These are phyloP conservation scores for Parasarocladium wereldwijsianum DNA, from an alignment of 2,329 filamentous ascomycete genomes.

Conservation along the genomic window DNA sequence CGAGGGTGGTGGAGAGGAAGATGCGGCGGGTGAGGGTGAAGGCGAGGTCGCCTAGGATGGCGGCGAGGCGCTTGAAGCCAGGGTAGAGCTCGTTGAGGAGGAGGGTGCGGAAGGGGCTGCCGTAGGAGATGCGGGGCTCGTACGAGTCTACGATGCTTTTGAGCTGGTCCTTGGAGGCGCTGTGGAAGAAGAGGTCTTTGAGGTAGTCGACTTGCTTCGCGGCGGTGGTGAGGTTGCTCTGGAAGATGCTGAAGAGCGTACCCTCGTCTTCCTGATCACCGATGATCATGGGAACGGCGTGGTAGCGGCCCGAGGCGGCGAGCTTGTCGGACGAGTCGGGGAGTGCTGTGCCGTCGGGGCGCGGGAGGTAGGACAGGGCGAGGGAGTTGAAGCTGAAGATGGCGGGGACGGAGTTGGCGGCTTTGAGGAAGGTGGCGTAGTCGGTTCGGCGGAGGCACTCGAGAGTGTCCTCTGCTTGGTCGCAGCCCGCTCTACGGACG, in stretches of 20 bases:
- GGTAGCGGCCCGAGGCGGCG: constrained; percentile 30
- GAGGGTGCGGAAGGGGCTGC: constrained; percentile 59
- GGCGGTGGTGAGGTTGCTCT: constrained; percentile 50
- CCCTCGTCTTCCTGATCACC: constrained; percentile 73
- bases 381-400: constrained; percentile 54
- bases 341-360: constrained; percentile 52
- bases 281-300: constrained; percentile 37
- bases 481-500: constrained; percentile 46
- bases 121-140: constrained; percentile 34
- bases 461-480: constrained; percentile 38
- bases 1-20: constrained; percentile 36
- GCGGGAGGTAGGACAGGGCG: constrained; percentile 58
- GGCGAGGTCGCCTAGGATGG: constrained; percentile 59
- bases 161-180: constrained; percentile 35
- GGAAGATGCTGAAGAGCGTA: constrained; percentile 58
- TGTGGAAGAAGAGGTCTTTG: constrained; percentile 40
- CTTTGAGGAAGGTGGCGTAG: constrained; percentile 47
- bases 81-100: constrained; percentile 59
- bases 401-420: constrained; percentile 55
- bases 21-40: constrained; percentile 59
- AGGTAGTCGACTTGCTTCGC: constrained; percentile 48
- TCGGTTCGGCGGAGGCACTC: constrained; percentile 48
- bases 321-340: constrained; percentile 48
- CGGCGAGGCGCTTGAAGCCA: constrained; percentile 62
- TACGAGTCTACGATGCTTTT: constrained; percentile 47